Evolutionary conservation across 2,329 filamentous ascomycete species (phyloP).

Genomic region (Ciborinia camelliae): DNA sequence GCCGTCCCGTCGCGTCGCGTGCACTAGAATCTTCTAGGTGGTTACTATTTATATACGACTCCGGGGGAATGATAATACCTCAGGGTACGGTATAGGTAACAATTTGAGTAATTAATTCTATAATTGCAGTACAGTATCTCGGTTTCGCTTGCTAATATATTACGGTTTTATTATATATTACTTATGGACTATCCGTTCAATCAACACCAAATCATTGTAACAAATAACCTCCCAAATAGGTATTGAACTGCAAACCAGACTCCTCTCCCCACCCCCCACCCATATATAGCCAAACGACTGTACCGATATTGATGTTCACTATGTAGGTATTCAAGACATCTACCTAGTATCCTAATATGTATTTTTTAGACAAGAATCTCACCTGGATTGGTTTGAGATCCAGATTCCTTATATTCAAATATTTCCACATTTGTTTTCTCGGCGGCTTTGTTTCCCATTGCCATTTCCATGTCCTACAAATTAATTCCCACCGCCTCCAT

Average conservation of each 20-base stretch:
- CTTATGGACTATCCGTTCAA: neutral
- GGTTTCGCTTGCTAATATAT: too few relatives aligned
- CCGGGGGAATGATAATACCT: too few relatives aligned
- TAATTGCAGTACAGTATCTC: too few relatives aligned
- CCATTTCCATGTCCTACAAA: constrained; percentile 5
- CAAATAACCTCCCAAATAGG: neutral
- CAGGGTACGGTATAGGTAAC: too few relatives aligned
- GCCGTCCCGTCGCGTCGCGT: too few relatives aligned
- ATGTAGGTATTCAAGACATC: neutral
- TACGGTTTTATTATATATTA: too few relatives aligned
- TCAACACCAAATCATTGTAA: neutral
- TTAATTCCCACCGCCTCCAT: constrained; percentile 1
- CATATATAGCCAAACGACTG: neutral
- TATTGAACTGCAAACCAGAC: too few relatives aligned
- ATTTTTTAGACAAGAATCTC: neutral
- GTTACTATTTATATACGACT: neutral
- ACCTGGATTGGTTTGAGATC: neutral
- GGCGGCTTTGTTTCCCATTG: neutral
- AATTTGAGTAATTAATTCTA: too few relatives aligned
- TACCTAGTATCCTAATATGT: neutral
- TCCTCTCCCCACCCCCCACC: too few relatives aligned
- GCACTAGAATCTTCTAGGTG: too few relatives aligned
- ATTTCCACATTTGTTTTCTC: neutral
- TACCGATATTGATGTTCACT: neutral
- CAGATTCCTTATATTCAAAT: constrained; percentile 7